Base-by-base conservation (phyloP, 768 basidiomycete species). In the Macrocybe gigantea region DNA sequence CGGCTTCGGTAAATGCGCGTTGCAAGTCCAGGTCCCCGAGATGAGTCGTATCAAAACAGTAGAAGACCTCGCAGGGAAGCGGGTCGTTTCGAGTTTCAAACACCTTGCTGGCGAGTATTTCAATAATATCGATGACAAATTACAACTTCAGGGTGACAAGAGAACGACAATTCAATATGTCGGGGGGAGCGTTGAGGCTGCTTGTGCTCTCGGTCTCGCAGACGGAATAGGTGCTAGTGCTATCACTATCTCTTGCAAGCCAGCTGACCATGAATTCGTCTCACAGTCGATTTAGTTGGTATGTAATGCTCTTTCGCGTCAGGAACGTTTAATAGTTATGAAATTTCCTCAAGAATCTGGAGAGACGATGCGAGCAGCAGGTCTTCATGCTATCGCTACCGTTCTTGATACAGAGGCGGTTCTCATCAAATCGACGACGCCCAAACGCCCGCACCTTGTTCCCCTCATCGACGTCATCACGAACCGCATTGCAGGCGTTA, bases 331-430 rank as follows among this genome's bases (percentile, higher is more conserved):
- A 13, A 4, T 37, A 35, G 5, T 42, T 48, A 13, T 58, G 13
- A 5, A 9, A 3, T 7, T 37, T 43, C 29, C 41, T 41, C 36
- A 62, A 94, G 95, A 98, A 69, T 99, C 95, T 12, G 96, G 96
- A 38, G 96, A 99, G 59, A 99, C 96, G 6, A 99, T 99, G 96
- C 90, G 95, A 33, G 96, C 95, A 22, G 94, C 94, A 0, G 96
- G 95, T 34, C 74, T 98, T 47, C 89, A 89, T 63, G 83, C 95
- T 36, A 97, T 99, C 58, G 87, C 84, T 10, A 97, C 93, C 7
- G 63, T 99, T 8, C 78, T 99, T 47, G 65, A 83, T 30, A 70
- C 71, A 1, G 88, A 99, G 68, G 94, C 95, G 8, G 90, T 97
- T 45, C 81, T 99, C 33, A 96, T 99, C 74, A 88, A 83, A 52